Base-by-base conservation (phyloP, 2,329 filamentous ascomycete species). In the Escovopsis sp. region DNA sequence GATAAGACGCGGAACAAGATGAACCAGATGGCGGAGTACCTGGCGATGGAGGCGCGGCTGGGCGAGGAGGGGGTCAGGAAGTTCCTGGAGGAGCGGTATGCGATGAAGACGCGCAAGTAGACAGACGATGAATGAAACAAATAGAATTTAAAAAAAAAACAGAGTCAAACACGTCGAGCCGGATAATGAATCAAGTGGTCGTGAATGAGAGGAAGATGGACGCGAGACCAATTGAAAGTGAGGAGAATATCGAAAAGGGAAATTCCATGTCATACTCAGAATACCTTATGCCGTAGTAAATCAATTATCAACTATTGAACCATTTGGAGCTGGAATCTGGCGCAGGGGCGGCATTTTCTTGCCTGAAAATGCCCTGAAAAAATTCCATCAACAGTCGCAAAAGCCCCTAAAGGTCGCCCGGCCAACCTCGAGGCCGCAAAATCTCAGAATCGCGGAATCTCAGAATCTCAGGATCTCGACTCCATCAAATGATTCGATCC, bases 41-140 rank as follows among this genome's bases (percentile, higher is more conserved):
- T 60, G 41, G 57, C 53, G 5, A 48, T 59, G 47, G 54, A 61
- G 41, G 52, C 53, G 12, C 50, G 57, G 30, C 48, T 53, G 41
- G 51, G 52, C 8, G 52, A 55, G 32, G 49, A 50, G 33, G 47
- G 43, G 2, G 48, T 55, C 39, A 45, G 45, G 12, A 43, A 53
- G 33, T 38, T 49, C 30, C 32, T 59, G 38, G 52, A 51, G 0
- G 42, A 53, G 9, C 8, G 32, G 38, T 41, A 45, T 44, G 28
- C 42, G 12, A 48, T 42, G 36, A 49, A 42, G 38, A 39, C 23
- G 23, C 23, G 40, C 32, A 38, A 41, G 15, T 39, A 23, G 23
- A 36, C 12, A 6, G 28, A 47, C 42, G 33, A 26, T 33, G 12
- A 37, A 4, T 26, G 36, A 33, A 35, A 12, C 23, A 23, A 23